Conservation (phyloP, 768 basidiomycete genomes). For the Clitopilus hobsonii region DNA sequence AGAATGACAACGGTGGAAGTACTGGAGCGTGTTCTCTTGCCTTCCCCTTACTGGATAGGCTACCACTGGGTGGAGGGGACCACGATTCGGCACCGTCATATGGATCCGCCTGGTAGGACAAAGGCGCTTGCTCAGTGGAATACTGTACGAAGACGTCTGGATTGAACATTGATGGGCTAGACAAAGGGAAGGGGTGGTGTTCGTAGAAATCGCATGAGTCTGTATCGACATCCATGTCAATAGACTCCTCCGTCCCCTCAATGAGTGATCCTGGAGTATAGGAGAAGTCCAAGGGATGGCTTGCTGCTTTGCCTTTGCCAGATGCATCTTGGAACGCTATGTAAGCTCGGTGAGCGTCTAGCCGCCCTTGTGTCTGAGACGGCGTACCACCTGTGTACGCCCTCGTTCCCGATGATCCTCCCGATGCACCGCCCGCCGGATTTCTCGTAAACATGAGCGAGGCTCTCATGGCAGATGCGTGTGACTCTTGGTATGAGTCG, state of each 20-base stretch:
- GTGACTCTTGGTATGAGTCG: constrained; percentile 36
- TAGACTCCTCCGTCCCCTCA: not conserved
- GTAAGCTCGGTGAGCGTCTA: not conserved
- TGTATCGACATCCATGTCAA: not conserved
- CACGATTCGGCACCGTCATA: not conserved
- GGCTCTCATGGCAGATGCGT: constrained; percentile 4
- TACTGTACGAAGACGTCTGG: constrained; percentile 3
- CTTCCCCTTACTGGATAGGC: constrained; percentile 42
- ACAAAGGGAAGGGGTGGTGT: not conserved
- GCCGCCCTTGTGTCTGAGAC: not conserved
- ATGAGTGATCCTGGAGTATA: not conserved
- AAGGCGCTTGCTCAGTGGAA: constrained; percentile 7
- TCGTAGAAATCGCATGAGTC: not conserved
- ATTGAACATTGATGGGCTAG: not conserved
- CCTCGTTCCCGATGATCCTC: not conserved
- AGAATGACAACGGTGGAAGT: constrained; percentile 63
- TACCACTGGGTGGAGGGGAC: not conserved
- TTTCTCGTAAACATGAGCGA: constrained; percentile 1
- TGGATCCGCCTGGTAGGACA: not conserved
- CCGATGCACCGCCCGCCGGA: not conserved
- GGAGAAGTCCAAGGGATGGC: not conserved
- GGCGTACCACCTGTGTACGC: not conserved
- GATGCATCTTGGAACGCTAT: not conserved
- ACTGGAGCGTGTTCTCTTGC: constrained; percentile 59
- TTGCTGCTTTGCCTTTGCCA: not conserved